phyloP scores from a whole-genome alignment of 2,329 filamentous ascomycete genomes.

The Diaporthe nobilis region DNA sequence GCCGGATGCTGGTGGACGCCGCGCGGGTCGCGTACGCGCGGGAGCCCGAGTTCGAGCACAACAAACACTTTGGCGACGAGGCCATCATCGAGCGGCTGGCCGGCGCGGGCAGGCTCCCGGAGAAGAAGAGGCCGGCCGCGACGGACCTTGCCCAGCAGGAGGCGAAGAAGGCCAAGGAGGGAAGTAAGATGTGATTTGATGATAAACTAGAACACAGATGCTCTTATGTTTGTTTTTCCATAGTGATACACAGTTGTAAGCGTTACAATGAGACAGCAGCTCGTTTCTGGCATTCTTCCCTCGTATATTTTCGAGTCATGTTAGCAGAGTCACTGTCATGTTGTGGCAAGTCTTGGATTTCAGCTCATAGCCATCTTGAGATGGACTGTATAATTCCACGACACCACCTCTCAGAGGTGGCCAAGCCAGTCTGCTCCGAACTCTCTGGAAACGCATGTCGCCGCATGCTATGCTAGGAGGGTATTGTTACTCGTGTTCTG shows the following conservation, averaged over 20 bases:
- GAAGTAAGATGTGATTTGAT: constrained; percentile 55
- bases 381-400: not conserved
- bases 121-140: constrained; percentile 57
- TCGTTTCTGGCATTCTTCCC: not conserved
- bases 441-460: not conserved
- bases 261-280: not conserved
- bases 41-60: constrained; percentile 87
- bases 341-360: not conserved
- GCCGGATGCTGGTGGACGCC: constrained; percentile 88
- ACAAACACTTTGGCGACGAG: constrained; percentile 67
- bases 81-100: constrained; percentile 62
- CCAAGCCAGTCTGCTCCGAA: not conserved
- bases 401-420: not conserved
- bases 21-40: constrained; percentile 86
- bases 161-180: constrained; percentile 51
- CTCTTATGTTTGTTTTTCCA: not conserved
- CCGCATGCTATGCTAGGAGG: constrained; percentile 13
- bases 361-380: not conserved
- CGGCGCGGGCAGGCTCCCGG: constrained; percentile 60
- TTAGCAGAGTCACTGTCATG: not conserved
- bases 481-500: not conserved
- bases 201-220: constrained; percentile 47
- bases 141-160: constrained; percentile 52
- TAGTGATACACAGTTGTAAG: not conserved
- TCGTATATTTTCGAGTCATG: not conserved